Conservation (phyloP, 2,329 filamentous ascomycete genomes). For the Plectosphaerella cucumerina region DNA sequence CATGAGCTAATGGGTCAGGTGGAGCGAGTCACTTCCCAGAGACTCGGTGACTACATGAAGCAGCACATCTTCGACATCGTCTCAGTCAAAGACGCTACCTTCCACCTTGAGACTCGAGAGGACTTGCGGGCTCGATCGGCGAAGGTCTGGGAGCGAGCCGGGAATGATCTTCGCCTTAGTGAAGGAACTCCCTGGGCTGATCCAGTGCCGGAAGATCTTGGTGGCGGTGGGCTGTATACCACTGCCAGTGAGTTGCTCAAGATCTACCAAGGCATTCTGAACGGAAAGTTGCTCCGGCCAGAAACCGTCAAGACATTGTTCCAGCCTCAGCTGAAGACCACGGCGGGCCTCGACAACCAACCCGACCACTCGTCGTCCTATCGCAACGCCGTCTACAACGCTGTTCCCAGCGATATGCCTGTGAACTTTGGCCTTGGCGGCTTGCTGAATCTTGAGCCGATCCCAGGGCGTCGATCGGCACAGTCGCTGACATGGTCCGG, state of each 20-base stretch:
- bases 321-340: background rate
- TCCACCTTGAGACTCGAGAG: background rate
- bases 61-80: background rate
- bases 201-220: background rate
- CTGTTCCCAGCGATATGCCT: background rate
- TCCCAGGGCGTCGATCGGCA: background rate
- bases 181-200: background rate
- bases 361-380: background rate
- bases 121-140: background rate
- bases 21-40: background rate
- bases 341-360: background rate
- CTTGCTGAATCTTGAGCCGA: background rate
- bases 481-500: background rate
- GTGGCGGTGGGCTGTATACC: background rate
- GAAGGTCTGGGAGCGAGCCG: background rate
- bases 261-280: background rate
- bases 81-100: background rate
- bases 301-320: background rate
- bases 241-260: background rate
- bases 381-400: background rate
- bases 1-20: background rate
- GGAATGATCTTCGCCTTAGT: background rate
- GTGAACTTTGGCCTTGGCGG: background rate
- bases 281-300: background rate
- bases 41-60: conserved; percentile 1